phyloP scores from a whole-genome alignment of 1,284 basidiomycete genomes.

The Cerioporus squamosus region DNA sequence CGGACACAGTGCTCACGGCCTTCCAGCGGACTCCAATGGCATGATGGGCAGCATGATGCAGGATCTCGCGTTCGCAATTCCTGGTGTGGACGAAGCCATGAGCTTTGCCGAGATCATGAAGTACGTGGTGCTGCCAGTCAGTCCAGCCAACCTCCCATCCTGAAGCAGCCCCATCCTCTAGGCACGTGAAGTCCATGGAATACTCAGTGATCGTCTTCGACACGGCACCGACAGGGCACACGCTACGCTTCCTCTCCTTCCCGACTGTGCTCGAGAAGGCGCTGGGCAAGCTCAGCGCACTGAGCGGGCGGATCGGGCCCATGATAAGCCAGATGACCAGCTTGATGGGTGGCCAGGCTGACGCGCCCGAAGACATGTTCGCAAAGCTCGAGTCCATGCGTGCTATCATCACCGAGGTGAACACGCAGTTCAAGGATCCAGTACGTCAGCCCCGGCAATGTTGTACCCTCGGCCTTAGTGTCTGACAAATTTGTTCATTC shows the following conservation, averaged over 20 bases:
- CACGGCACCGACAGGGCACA: slow-evolving; percentile 98
- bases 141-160: not conserved
- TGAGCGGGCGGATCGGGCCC: slow-evolving; percentile 93
- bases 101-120: slow-evolving; percentile 99
- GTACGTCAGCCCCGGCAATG: slow-evolving; percentile 49
- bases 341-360: slow-evolving; percentile 91
- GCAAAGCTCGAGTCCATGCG: slow-evolving; percentile 98
- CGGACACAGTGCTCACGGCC: not conserved
- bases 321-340: slow-evolving; percentile 98
- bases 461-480: not conserved
- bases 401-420: slow-evolving; percentile 97
- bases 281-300: slow-evolving; percentile 89
- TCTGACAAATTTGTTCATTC: not conserved
- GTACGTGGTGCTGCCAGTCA: slow-evolving; percentile 48
- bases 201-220: slow-evolving; percentile 99
- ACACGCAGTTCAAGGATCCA: slow-evolving; percentile 99
- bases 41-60: slow-evolving; percentile 99
- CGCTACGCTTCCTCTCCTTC: slow-evolving; percentile 97
- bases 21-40: slow-evolving; percentile 84
- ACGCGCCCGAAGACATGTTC: slow-evolving; percentile 96
- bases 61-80: slow-evolving; percentile 98
- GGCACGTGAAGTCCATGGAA: slow-evolving; percentile 99
- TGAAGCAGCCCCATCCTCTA: slow-evolving; percentile 34
- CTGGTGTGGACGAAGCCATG: slow-evolving; percentile 99
- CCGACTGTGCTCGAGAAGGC: slow-evolving; percentile 98